phyloP scores from a whole-genome alignment of 1,284 basidiomycete species.

The Schizophyllum commune region DNA sequence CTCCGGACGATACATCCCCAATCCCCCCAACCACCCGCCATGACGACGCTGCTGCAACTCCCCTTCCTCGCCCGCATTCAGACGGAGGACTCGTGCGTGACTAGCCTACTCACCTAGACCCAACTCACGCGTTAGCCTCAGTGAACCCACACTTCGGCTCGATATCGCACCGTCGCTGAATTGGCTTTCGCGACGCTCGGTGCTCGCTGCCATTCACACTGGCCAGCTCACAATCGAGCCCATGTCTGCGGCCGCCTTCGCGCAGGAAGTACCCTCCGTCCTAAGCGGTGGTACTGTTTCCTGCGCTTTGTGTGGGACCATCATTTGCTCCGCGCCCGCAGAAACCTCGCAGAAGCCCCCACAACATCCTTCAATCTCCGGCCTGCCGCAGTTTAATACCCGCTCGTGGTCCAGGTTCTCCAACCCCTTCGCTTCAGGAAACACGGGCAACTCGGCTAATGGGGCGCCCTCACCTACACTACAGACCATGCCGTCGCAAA shows the following conservation, averaged over 20 bases:
- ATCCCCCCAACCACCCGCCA: conserved; percentile 47
- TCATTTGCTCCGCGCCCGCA: conserved; percentile 34
- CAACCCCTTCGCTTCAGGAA: conserved; percentile 5
- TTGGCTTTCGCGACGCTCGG: conserved; percentile 87
- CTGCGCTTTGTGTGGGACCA: conserved; percentile 73
- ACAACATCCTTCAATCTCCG: conserved; percentile 16
- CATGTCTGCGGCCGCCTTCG: conserved; percentile 38
- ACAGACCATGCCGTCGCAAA: background rate
- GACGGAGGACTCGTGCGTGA: conserved; percentile 82
- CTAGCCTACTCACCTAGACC: conserved; percentile 3
- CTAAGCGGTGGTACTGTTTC: conserved; percentile 19
- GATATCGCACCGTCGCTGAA: conserved; percentile 93
- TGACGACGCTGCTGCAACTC: conserved; percentile 67
- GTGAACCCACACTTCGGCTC: conserved; percentile 88
- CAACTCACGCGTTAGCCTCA: conserved; percentile 21
- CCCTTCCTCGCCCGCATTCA: conserved; percentile 81
- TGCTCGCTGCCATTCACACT: conserved; percentile 78
- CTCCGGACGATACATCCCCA: conserved; percentile 67
- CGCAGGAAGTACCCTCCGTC: background rate
- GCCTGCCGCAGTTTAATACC: conserved; percentile 9
- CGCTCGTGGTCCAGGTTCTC: conserved; percentile 11
- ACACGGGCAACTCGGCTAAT: conserved; percentile 6
- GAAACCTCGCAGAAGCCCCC: conserved; percentile 17
- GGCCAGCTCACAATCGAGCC: conserved; percentile 91
- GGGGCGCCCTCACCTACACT: conserved; percentile 5